Percentiles rank a stretch among this genome's conserved stretches.
Evolutionary conservation across 2,329 filamentous ascomycete species (phyloP).

Genomic region (Aureobasidium melanogenum): DNA sequence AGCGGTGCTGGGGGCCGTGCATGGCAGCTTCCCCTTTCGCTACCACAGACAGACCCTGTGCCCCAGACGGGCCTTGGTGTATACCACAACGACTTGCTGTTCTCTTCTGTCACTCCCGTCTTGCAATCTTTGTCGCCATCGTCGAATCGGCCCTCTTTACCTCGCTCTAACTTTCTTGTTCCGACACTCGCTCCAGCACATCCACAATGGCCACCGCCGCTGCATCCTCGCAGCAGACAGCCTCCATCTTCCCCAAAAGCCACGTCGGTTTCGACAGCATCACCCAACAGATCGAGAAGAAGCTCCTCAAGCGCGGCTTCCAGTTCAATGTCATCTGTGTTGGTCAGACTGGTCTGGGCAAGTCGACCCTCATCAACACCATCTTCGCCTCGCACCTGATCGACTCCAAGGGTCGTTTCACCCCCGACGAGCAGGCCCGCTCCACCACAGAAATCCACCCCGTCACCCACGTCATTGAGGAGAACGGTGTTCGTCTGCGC

Average conservation of each 20-base stretch:
- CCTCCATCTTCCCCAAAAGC: constrained; percentile 74
- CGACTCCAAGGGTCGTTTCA: constrained; percentile 92
- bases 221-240: constrained; percentile 38
- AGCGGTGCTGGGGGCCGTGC: background rate
- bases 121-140: background rate
- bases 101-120: background rate
- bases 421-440: constrained; percentile 86
- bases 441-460: constrained; percentile 97
- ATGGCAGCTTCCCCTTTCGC: constrained; percentile 31
- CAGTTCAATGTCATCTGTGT: constrained; percentile 99
- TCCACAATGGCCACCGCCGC: constrained; percentile 55
- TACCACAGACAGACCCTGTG: constrained; percentile 14
- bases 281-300: constrained; percentile 98
- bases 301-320: constrained; percentile 98
- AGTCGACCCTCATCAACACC: constrained; percentile 99
- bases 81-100: constrained; percentile 8
- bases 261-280: constrained; percentile 99
- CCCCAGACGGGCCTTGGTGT: constrained; percentile 6
- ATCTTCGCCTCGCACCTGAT: constrained; percentile 99
- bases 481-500: constrained; percentile 94
- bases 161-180: background rate
- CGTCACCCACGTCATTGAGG: constrained; percentile 97
- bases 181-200: constrained; percentile 1
- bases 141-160: background rate
- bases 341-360: constrained; percentile 98